phyloP scores from a whole-genome alignment of 306 rosid genomes.

The Neltuma alba region DNA sequence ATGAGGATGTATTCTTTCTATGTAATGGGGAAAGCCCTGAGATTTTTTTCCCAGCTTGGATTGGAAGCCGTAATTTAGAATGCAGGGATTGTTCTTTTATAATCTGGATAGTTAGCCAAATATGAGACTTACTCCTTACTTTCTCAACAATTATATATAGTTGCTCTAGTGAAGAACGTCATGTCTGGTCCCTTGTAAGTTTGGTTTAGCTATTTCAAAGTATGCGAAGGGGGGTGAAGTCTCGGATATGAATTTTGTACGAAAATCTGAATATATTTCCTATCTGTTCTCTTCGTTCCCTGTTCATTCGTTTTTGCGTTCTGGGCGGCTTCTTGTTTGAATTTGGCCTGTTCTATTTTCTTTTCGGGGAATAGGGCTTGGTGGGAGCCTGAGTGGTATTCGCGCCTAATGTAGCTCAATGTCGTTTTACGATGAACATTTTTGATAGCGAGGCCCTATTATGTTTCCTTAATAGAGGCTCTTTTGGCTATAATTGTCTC shows the following conservation, averaged over 20 bases:
- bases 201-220: conserved; percentile 39
- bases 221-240: conserved; percentile 49
- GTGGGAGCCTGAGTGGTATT: too few relatives aligned
- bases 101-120: conserved; percentile 66
- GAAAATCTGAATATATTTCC: conserved; percentile 43
- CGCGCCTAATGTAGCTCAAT: too few relatives aligned
- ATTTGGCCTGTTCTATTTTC: too few relatives aligned
- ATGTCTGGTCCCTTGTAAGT: conserved; percentile 36
- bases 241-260: conserved; percentile 55
- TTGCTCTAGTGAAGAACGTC: conserved; percentile 47
- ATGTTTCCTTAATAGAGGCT: too few relatives aligned
- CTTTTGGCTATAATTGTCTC: too few relatives aligned
- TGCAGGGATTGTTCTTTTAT: conserved; percentile 59
- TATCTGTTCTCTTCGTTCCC: conserved; percentile 12
- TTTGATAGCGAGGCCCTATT: too few relatives aligned
- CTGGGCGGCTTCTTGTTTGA: background rate
- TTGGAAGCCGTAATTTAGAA: conserved; percentile 80
- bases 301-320: background rate
- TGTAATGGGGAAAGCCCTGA: conserved; percentile 65
- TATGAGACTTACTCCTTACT: conserved; percentile 52
- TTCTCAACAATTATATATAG: conserved; percentile 54
- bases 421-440: too few relatives aligned
- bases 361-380: too few relatives aligned
- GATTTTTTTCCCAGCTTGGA: conserved; percentile 67
- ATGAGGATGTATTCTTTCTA: conserved; percentile 61